A percentile compares a stretch with the other conserved stretches of the same genome.
Evolutionary conservation across 2,329 filamentous ascomycete species (phyloP).

Genomic region (Penicillium decumbens): DNA sequence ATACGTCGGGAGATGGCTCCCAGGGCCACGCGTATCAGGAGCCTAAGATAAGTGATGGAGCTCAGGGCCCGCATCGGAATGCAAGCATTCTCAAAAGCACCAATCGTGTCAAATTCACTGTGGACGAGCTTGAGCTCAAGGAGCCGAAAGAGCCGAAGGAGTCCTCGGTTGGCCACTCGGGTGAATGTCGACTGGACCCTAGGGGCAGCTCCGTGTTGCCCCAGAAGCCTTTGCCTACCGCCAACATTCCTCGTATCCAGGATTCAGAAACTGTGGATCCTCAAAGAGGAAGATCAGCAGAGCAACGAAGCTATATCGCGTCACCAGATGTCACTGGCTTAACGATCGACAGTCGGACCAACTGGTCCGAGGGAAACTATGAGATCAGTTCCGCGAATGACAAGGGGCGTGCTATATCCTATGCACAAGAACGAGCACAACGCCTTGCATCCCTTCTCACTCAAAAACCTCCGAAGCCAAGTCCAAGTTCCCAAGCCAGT

Average conservation of each 20-base stretch:
- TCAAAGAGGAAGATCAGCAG: conserved; percentile 24
- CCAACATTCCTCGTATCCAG: conserved; percentile 34
- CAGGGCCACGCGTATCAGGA: conserved; percentile 15
- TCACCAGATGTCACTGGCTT: conserved; percentile 29
- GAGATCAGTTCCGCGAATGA: conserved; percentile 28
- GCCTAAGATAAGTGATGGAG: conserved; percentile 18
- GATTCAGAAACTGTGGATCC: conserved; percentile 24
- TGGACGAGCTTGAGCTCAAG: conserved; percentile 21
- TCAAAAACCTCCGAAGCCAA: conserved; percentile 30
- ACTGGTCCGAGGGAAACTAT: conserved; percentile 24
- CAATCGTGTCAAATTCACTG: conserved; percentile 35
- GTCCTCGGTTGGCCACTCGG: conserved; percentile 21
- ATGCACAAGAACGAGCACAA: conserved; percentile 34
- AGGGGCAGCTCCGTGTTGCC: conserved; percentile 27
- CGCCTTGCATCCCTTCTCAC: conserved; percentile 33
- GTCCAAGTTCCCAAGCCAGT: conserved; percentile 27
- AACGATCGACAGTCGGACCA: conserved; percentile 25
- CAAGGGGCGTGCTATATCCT: conserved; percentile 34
- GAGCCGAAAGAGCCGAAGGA: conserved; percentile 17
- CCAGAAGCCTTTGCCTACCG: conserved; percentile 32
- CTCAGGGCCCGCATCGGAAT: conserved; percentile 36
- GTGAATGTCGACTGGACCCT: conserved; percentile 28
- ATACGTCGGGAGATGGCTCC: conserved; percentile 23
- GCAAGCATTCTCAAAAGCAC: conserved; percentile 34
- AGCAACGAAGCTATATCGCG: conserved; percentile 24